These are phyloP conservation scores for Lunularia cruciata DNA, from an alignment of 225 moss, liverwort and hornwort genomes.

Conservation along the genomic window DNA sequence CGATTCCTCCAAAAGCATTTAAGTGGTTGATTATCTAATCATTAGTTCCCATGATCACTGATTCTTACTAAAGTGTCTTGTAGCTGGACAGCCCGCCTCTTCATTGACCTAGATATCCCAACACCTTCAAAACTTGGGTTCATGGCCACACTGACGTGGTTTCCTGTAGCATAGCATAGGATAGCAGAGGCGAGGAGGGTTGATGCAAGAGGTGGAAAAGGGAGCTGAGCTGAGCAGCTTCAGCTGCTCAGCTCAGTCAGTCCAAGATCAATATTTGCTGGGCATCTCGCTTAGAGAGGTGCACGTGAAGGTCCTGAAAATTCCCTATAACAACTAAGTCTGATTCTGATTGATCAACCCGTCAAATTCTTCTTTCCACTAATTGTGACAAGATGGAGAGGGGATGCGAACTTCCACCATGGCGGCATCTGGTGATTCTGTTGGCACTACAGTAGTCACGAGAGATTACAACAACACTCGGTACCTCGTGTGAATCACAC, in stretches of 20 bases:
- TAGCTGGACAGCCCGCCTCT: neutral
- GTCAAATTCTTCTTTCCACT: neutral
- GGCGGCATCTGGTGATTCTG: neutral
- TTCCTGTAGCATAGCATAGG: neutral
- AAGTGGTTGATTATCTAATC: neutral
- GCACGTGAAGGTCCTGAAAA: neutral
- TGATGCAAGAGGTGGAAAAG: too few species aligned
- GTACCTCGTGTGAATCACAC: neutral
- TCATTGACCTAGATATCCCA: too few species aligned
- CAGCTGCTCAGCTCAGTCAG: neutral
- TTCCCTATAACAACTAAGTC: too few species aligned
- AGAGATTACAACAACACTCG: too few species aligned
- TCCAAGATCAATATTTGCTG: neutral
- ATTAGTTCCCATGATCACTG: constrained; percentile 2
- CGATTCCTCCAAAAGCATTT: neutral
- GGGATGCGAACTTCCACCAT: neutral
- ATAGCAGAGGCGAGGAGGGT: too few species aligned
- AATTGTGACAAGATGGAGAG: neutral
- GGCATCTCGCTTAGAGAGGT: neutral
- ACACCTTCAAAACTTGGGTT: constrained; percentile 1
- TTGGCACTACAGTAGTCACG: too few species aligned
- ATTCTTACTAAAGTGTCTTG: neutral
- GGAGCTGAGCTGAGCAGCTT: neutral
- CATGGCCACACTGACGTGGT: neutral
- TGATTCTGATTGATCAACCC: too few species aligned